Base-by-base conservation (phyloP, 805 yeast genomes). In the Candida sphagnicola region DNA sequence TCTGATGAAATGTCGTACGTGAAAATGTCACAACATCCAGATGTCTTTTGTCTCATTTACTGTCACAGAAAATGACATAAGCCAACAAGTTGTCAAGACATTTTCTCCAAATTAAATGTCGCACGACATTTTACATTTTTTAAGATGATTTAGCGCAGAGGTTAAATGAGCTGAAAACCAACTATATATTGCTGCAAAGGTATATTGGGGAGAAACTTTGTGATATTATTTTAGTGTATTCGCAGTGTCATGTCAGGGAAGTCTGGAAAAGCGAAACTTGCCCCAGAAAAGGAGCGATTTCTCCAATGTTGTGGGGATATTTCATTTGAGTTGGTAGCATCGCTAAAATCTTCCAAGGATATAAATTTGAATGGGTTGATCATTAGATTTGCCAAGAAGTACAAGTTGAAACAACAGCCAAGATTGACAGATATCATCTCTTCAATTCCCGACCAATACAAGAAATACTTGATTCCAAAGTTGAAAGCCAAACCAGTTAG, bases 401-500 rank as follows among this genome's bases (percentile, higher is more conserved):
- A 93, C 70, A 88, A 86, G 65, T 73, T 93, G 44, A 85, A 86
- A 52, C 85, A 84, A 51, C 98, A 90, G 57, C 99, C 99, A 13
- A 72, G 98, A 51, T 72, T 93, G 36, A 91, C 98, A 1, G 99
- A 93, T 62, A 89, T 93, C 52, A 91, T 93, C 23, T 78, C 88
- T 26, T 85, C 98, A 1, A 91, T 93, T 43, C 99, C 99, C 8
- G 97, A 91, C 57, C 96, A 91, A 57, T 85, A 91, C 63, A 88
- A 87, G 61, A 88, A 88, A 57, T 89, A 89, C 54, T 65, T 93
- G 39, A 71, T 93, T 28, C 99, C 98, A 2, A 90, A 90, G 63
- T 72, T 93, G 33, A 87, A 93, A 64, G 99, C 99, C n/a, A 93
- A 93, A 61, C 99, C 99, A 0, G 98, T 93, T 32, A 77, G 99